Evolutionary conservation across 176 grass and related monocot genomes (phyloP), one percentile per base, ranked within the genome.

Genomic region (Rhynchospora tenuis): DNA sequence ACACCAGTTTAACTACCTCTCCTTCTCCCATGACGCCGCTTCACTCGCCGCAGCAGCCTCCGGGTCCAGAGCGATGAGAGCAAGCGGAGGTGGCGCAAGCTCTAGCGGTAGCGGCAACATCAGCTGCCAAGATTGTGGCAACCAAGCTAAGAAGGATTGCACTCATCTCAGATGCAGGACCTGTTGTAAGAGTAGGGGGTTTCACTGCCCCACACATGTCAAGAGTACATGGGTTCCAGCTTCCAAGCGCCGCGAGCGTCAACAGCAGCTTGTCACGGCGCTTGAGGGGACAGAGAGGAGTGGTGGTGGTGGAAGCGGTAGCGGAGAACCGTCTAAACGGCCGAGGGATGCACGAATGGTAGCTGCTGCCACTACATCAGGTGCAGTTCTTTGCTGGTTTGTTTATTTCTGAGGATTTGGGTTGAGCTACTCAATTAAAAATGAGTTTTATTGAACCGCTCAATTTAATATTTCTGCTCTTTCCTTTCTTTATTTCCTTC

Each of bases 141-240:
- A 98, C 88, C 93, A 98, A 84, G 93, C 96, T 6, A 98, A 98
- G 91, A 98, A 98, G 29, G 96, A 98, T 84, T 98, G 96, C 83
- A 15, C 16, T 1, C 96, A 93, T 86, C 77, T 90, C 80, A 86
- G 96, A 33, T 98, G 96, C 89, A 91, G 96, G 59, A 91, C 90
- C 76, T 98, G 96, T 90, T 98, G 96, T 89, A 98, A 95, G 88
- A 91, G 91, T 88, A 93, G 91, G n/a, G 91, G 96, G 5, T 95
- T 88, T 74, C 15, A 29, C 62, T 98, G 96, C 64, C 11, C 79
- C 9, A 98, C 96, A 14, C 96, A 98, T 83, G 84, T 95, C 75
- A 98, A 90, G 76, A 95, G 92, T 89, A 98, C 96, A 44, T 98
- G 96, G 96, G 93, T 98, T 2, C 89, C 96, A 3, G 96, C 96